Evolutionary conservation across 805 yeast genomes (phyloP), one percentile per base, ranked within the genome.

Genomic region (Soucietia sequanensis): DNA sequence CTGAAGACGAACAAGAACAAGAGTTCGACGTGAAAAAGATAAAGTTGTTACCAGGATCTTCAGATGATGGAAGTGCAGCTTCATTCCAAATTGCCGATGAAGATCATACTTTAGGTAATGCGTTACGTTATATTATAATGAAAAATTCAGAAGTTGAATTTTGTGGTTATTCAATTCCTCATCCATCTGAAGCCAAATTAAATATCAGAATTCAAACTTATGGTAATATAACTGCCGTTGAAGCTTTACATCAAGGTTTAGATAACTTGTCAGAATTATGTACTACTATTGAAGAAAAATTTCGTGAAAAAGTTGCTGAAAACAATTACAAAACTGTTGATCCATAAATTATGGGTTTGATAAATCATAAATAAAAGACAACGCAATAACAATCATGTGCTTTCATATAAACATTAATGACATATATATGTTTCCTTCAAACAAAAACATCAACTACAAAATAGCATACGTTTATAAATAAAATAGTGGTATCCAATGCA

Each of bases 101-200:
- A 62, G 99, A 93, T 63, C 99, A 93, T 59, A 93, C 99, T 1
- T 65, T 93, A 33, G 99, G 99, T 16, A 93, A 93, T 54, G 84
- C 98, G 5, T 75, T 93, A 34, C 80, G 97, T 58, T 90, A 89
- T 62, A 80, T 91, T 58, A 88, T 93, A 50, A 89, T 93, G 95
- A 90, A 91, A 66, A 93, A 93, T 50, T 96, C 97, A 24, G 95
- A 89, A 46, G 99, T 93, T 17, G 99, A 93, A 57, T 93, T 93
- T 60, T 91, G 98, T 57, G 99, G 99, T 37, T 93, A 93, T 66
- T 88, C 97, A 28, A 93, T 93, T 47, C 99, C 99, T 8, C 99
- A 93, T 63, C 99, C 99, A 13, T 86, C 96, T 23, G 99, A 93
- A 64, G 73, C 87, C 41, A 83, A 84, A 48, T 69, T 93, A 63